A percentile compares a stretch with the other conserved stretches of the same genome.
Evolutionary conservation across 2,329 filamentous ascomycete genomes (phyloP).

Genomic region (Aspergillus melleus): DNA sequence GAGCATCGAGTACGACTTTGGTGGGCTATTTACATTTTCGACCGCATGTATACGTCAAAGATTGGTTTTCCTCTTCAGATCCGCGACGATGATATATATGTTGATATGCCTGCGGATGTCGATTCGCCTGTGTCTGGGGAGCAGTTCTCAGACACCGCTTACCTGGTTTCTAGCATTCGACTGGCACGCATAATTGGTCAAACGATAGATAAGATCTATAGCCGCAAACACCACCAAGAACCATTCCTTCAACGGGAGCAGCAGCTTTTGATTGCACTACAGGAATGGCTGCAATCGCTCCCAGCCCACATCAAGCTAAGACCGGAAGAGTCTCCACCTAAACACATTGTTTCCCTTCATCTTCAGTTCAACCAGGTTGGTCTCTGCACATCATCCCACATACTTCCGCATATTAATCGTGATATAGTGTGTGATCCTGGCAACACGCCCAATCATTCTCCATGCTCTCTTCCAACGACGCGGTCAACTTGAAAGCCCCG

Average conservation of each 20-base stretch:
- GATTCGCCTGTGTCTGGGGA: conserved; percentile 20
- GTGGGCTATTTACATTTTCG: conserved; percentile 35
- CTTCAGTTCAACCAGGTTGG: conserved; percentile 34
- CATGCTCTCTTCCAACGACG: conserved; percentile 30
- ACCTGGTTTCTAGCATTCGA: conserved; percentile 30
- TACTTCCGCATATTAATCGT: too few species aligned
- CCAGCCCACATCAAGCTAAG: conserved; percentile 28
- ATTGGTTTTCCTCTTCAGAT: conserved; percentile 49
- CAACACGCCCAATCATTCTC: conserved; percentile 36
- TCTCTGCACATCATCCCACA: background rate
- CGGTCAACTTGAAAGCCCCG: conserved; percentile 8
- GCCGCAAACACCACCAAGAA: conserved; percentile 22
- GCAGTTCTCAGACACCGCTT: conserved; percentile 33
- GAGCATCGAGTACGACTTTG: conserved; percentile 32
- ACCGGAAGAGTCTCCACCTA: conserved; percentile 15
- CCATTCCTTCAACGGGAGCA: conserved; percentile 36
- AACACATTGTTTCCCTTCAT: conserved; percentile 31
- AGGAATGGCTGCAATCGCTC: conserved; percentile 32
- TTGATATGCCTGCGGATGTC: conserved; percentile 29
- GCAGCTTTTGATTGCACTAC: conserved; percentile 31
- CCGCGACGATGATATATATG: conserved; percentile 45
- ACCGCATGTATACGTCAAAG: conserved; percentile 47
- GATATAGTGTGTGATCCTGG: conserved; percentile 35
- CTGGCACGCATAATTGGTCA: conserved; percentile 30
- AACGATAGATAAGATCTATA: conserved; percentile 28